Conservation (phyloP, 495 filamentous ascomycete species). For the Penicillium alfredii region DNA sequence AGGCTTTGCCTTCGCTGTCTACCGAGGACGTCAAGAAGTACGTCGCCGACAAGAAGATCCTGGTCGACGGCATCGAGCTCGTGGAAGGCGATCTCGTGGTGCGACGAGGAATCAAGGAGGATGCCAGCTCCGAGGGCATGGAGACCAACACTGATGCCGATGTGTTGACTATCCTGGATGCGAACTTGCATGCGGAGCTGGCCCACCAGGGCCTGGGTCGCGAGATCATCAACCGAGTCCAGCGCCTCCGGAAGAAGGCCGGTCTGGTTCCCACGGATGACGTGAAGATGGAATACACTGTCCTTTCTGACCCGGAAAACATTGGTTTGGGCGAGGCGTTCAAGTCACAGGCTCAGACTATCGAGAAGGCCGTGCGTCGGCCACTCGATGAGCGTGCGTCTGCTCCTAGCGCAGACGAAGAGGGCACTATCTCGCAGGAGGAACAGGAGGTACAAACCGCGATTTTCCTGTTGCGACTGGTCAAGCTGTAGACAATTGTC, state of each 20-base stretch:
- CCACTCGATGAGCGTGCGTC: constrained; percentile 69
- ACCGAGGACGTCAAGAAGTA: constrained; percentile 75
- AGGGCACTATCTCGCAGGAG: constrained; percentile 71
- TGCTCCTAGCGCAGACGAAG: constrained; percentile 46
- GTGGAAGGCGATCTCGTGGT: constrained; percentile 78
- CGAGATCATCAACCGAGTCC: constrained; percentile 79
- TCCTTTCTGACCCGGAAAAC: constrained; percentile 69
- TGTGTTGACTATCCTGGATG: constrained; percentile 77
- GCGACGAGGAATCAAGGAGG: constrained; percentile 68
- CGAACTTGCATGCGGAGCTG: constrained; percentile 64
- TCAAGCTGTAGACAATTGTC: constrained; percentile 57
- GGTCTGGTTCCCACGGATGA: constrained; percentile 77
- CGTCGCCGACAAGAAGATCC: constrained; percentile 60
- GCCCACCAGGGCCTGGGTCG: constrained; percentile 69
- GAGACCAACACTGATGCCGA: constrained; percentile 83
- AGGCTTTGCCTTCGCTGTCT: constrained; percentile 73
- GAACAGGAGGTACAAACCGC: constrained; percentile 87
- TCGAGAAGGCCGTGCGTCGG: constrained; percentile 75
- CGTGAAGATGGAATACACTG: constrained; percentile 75
- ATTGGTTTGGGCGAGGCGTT: constrained; percentile 72
- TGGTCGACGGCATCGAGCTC: constrained; percentile 78
- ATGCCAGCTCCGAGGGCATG: constrained; percentile 58
- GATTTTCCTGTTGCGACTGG: constrained; percentile 73
- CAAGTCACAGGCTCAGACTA: constrained; percentile 55
- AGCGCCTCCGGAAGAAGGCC: constrained; percentile 75